Evolutionary conservation across 2,329 filamentous ascomycete species (phyloP).

Genomic region (Pseudophaeomoniella oleicola): DNA sequence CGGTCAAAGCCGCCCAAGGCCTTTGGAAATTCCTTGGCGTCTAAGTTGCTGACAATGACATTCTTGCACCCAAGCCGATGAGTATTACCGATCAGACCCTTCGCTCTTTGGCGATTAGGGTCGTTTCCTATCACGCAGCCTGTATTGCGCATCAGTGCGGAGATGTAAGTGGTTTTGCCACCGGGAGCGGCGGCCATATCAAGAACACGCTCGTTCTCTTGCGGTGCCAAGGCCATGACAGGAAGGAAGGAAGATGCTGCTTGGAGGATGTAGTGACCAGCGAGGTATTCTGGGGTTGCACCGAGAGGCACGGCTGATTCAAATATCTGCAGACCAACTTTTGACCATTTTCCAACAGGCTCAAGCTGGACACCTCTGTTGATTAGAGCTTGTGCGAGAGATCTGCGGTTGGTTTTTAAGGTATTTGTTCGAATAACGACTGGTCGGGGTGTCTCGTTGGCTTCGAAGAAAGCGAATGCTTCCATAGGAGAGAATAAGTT

Average conservation of each 20-base stretch:
- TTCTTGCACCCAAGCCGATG: slow-evolving; percentile 90
- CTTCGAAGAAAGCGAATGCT: slow-evolving; percentile 96
- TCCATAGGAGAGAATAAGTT: slow-evolving; percentile 83
- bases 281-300: slow-evolving; percentile 93
- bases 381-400: slow-evolving; percentile 85
- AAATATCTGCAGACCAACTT: slow-evolving; percentile 93
- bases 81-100: slow-evolving; percentile 95
- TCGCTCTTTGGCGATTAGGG: slow-evolving; percentile 80
- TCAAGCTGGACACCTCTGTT: slow-evolving; percentile 93
- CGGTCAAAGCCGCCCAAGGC: slow-evolving; percentile 94
- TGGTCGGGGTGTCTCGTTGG: slow-evolving; percentile 86
- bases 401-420: slow-evolving; percentile 58
- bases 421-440: slow-evolving; percentile 97
- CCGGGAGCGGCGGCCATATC: slow-evolving; percentile 93
- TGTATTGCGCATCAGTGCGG: slow-evolving; percentile 96
- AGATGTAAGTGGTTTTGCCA: slow-evolving; percentile 91
- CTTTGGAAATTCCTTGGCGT: slow-evolving; percentile 83
- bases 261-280: slow-evolving; percentile 95
- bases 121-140: slow-evolving; percentile 94
- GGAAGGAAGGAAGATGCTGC: slow-evolving; percentile 93
- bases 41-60: slow-evolving; percentile 88
- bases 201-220: slow-evolving; percentile 80
- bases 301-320: slow-evolving; percentile 76
- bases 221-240: slow-evolving; percentile 91
- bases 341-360: slow-evolving; percentile 96